Conservation (phyloP, 1,284 basidiomycete species). For the Sanghuangporus sanghuang region DNA sequence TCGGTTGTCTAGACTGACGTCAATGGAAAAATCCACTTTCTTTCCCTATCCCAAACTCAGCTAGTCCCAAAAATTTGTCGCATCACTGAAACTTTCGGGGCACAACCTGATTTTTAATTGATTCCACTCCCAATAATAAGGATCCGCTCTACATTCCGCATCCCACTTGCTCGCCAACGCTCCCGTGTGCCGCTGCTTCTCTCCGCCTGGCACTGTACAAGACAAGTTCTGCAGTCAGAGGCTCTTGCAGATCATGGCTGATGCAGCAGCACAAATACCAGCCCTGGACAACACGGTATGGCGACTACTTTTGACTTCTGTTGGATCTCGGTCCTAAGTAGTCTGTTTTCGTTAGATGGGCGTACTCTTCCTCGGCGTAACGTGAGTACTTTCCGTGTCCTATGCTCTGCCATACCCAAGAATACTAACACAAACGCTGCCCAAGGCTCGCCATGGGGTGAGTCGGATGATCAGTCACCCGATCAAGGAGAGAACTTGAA, state of each 20-base stretch:
- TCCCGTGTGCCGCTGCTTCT: too few species aligned
- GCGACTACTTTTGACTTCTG: neutral
- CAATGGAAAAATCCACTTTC: too few species aligned
- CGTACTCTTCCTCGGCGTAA: slow-evolving; percentile 12
- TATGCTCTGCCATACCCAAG: neutral
- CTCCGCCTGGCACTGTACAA: too few species aligned
- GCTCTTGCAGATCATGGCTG: neutral
- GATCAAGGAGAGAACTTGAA: neutral
- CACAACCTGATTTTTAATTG: too few species aligned
- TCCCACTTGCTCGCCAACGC: too few species aligned
- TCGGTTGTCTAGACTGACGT: too few species aligned
- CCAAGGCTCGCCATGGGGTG: slow-evolving; percentile 12
- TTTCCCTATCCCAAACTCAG: too few species aligned
- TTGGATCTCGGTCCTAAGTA: neutral
- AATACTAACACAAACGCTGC: neutral
- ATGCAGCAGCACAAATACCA: neutral
- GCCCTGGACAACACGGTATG: slow-evolving; percentile 16
- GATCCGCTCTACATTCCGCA: too few species aligned
- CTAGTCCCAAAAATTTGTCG: too few species aligned
- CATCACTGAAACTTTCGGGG: too few species aligned
- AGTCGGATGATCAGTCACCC: neutral
- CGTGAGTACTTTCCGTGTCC: slow-evolving; percentile 5
- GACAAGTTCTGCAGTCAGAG: too few species aligned
- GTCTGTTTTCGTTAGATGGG: slow-evolving; percentile 6
- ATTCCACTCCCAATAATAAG: too few species aligned